phyloP scores from a whole-genome alignment of 352 stramenopile genomes.

The Pythium myriotylum region DNA sequence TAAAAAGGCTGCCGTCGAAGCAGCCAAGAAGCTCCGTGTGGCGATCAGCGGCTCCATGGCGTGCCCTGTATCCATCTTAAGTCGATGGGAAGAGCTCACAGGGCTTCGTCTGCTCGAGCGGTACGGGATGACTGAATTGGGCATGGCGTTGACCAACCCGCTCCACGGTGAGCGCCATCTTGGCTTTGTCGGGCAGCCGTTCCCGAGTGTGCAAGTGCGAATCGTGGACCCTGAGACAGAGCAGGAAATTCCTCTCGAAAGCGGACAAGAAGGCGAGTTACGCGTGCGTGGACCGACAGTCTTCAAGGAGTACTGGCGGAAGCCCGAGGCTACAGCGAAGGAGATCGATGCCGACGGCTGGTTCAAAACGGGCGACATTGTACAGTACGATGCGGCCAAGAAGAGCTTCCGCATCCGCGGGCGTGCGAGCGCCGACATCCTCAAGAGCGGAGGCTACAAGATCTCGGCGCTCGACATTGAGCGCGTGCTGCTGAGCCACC shows the following conservation, averaged over 20 bases:
- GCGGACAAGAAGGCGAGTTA: slow-evolving; percentile 74
- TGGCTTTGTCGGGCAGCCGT: slow-evolving; percentile 83
- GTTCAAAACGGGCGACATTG: slow-evolving; percentile 93
- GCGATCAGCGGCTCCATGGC: slow-evolving; percentile 87
- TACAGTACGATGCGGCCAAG: slow-evolving; percentile 65
- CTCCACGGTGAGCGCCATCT: slow-evolving; percentile 66
- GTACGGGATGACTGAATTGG: slow-evolving; percentile 93
- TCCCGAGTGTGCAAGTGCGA: slow-evolving; percentile 83
- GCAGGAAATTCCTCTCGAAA: slow-evolving; percentile 36
- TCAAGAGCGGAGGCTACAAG: slow-evolving; percentile 93
- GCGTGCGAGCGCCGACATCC: slow-evolving; percentile 89
- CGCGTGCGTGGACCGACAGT: slow-evolving; percentile 86
- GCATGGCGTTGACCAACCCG: slow-evolving; percentile 91
- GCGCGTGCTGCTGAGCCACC: slow-evolving; percentile 80
- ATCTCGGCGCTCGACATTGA: slow-evolving; percentile 92
- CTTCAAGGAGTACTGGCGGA: slow-evolving; percentile 88
- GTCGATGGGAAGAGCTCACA: slow-evolving; percentile 82
- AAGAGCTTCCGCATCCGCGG: slow-evolving; percentile 90
- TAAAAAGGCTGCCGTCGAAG: slow-evolving; percentile 17
- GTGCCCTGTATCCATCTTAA: slow-evolving; percentile 78
- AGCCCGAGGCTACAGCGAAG: slow-evolving; percentile 80
- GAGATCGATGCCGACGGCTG: slow-evolving; percentile 86
- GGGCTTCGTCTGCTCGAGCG: slow-evolving; percentile 85
- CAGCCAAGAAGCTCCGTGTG: slow-evolving; percentile 37
- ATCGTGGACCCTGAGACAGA: slow-evolving; percentile 80